phyloP scores from a whole-genome alignment of 2,329 filamentous ascomycete species.

The Monosporascus sp. region DNA sequence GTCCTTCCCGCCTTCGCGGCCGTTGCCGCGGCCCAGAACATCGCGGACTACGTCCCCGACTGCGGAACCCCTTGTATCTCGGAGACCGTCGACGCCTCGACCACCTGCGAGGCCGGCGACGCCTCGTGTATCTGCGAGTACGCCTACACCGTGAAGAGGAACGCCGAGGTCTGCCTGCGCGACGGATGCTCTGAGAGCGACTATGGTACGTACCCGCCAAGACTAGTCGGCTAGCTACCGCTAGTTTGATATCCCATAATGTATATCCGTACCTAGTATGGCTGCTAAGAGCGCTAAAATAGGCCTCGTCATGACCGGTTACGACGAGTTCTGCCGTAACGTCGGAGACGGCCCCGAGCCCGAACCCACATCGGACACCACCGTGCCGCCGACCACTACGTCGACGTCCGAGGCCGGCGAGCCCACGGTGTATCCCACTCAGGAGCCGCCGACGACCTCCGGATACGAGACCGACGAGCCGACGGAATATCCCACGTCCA shows the following conservation, averaged over 20 bases:
- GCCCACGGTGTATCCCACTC: background rate
- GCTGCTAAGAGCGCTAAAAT: background rate
- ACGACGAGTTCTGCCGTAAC: conserved; percentile 21
- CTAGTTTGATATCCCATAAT: background rate
- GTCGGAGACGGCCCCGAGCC: conserved; percentile 6
- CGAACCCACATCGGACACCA: background rate
- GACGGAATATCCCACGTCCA: background rate
- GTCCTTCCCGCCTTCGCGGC: conserved; percentile 18
- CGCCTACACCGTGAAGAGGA: conserved; percentile 23
- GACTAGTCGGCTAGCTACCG: no score
- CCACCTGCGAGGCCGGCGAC: conserved; percentile 19
- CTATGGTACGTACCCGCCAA: conserved; percentile 18
- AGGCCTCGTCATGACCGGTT: conserved; percentile 22
- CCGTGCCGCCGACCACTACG: background rate
- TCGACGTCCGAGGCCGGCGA: background rate
- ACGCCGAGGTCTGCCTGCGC: conserved; percentile 24
- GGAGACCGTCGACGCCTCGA: conserved; percentile 17
- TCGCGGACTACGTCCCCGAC: conserved; percentile 20
- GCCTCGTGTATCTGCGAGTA: conserved; percentile 21
- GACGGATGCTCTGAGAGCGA: conserved; percentile 18
- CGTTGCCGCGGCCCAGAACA: conserved; percentile 19
- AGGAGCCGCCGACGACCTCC: background rate
- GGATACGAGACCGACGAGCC: background rate
- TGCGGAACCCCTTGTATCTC: conserved; percentile 21
- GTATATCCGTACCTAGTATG: background rate